Percentiles rank a stretch among this genome's conserved stretches.
These are phyloP conservation scores for Bryum argenteum DNA, from an alignment of 225 moss, liverwort and hornwort genomes.

Conservation along the genomic window DNA sequence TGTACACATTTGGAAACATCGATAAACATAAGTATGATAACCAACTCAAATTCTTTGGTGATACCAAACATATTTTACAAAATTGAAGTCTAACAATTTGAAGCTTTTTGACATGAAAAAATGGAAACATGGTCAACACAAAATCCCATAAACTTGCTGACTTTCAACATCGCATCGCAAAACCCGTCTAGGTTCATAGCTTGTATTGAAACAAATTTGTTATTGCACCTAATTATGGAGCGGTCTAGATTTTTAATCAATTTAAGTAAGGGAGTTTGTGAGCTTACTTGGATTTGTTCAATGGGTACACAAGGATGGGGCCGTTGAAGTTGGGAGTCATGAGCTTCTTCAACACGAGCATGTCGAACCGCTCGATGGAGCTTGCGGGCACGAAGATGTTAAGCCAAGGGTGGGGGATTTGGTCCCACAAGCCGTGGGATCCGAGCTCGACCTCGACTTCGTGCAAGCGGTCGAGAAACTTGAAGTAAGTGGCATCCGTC, in stretches of 20 bases:
- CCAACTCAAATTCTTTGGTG: no score
- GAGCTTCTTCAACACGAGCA: slow-evolving; percentile 58
- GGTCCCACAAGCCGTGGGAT: slow-evolving; percentile 58
- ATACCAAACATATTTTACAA: no score
- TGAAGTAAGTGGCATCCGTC: slow-evolving; percentile 61
- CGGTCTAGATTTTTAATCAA: not conserved
- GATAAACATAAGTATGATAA: no score
- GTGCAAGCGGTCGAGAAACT: slow-evolving; percentile 70
- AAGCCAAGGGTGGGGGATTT: slow-evolving; percentile 85
- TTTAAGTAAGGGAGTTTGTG: not conserved
- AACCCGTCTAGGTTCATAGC: no score
- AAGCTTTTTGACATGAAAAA: not conserved
- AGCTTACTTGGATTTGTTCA: slow-evolving; percentile 74
- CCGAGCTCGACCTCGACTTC: slow-evolving; percentile 57
- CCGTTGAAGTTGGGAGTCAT: slow-evolving; percentile 60
- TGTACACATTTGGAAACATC: no score
- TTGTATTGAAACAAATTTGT: no score
- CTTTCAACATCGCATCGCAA: no score
- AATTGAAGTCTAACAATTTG: not conserved
- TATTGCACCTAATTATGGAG: not conserved
- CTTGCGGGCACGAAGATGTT: slow-evolving; percentile 78
- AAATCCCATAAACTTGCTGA: not conserved
- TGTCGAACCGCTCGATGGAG: slow-evolving; percentile 60
- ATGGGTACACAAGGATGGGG: slow-evolving; percentile 70
- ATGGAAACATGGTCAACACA: not conserved